These are phyloP conservation scores for Pichia sp. DNA, from an alignment of 1,139 yeast species.

Conservation along the genomic window DNA sequence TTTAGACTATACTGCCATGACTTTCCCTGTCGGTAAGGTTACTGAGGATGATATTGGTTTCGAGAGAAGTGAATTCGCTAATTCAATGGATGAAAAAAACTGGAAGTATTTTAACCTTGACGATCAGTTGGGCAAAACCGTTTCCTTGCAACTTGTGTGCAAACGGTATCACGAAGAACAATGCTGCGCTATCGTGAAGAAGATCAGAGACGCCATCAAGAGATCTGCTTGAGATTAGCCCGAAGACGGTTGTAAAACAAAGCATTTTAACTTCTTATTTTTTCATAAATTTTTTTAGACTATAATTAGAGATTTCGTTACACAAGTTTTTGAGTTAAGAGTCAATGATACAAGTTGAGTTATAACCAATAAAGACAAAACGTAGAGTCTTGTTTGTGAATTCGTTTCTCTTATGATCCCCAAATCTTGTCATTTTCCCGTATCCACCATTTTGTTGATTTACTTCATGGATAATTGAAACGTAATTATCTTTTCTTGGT, in stretches of 20 bases:
- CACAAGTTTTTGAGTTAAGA: neutral
- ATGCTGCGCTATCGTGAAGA: conserved; percentile 15
- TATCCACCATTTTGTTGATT: no score
- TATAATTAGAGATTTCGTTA: conserved; percentile 1
- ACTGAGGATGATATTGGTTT: conserved; percentile 36
- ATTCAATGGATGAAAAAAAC: conserved; percentile 30
- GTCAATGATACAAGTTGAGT: no score
- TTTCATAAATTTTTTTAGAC: neutral
- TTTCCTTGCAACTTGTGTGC: conserved; percentile 44
- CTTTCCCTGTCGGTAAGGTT: conserved; percentile 50
- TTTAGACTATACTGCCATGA: conserved; percentile 48
- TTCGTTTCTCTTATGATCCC: no score
- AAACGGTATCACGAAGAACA: conserved; percentile 46
- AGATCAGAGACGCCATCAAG: conserved; percentile 8
- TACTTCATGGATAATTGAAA: neutral
- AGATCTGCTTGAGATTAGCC: neutral
- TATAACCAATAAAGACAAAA: no score
- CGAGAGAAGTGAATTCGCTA: conserved; percentile 31
- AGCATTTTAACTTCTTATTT: no score
- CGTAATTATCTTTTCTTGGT: neutral
- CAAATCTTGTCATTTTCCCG: no score
- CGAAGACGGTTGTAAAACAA: neutral
- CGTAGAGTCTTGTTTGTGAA: no score
- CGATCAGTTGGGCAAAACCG: conserved; percentile 43
- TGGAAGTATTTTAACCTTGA: conserved; percentile 38